These are phyloP conservation scores for Ambrosiella cleistominuta DNA, from an alignment of 2,329 filamentous ascomycete species.

Conservation along the genomic window DNA sequence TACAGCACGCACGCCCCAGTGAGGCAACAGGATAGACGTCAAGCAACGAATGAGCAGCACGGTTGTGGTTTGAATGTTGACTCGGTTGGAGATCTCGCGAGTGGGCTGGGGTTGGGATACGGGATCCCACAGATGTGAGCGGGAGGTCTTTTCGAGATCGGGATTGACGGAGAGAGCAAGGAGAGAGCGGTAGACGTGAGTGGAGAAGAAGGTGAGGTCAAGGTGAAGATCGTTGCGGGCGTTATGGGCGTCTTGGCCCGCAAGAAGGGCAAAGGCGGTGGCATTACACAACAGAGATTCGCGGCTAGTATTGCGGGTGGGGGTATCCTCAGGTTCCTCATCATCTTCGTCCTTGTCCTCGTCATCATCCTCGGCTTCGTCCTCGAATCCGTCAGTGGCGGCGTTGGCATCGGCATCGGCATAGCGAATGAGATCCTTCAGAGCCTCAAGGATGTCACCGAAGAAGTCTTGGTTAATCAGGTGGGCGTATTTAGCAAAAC, in stretches of 20 bases:
- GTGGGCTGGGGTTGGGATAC: conserved; percentile 26
- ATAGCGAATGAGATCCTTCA: conserved; percentile 79
- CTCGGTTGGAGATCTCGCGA: conserved; percentile 34
- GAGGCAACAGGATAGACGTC: conserved; percentile 61
- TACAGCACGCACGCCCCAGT: conserved; percentile 52
- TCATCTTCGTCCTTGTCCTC: conserved; percentile 19
- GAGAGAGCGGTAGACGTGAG: conserved; percentile 77
- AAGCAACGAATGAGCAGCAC: conserved; percentile 80
- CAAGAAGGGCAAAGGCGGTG: conserved; percentile 88
- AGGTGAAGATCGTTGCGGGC: conserved; percentile 66
- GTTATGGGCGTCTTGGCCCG: conserved; percentile 82
- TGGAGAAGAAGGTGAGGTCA: conserved; percentile 88
- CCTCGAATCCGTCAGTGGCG: conserved; percentile 17
- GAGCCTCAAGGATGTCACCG: conserved; percentile 79
- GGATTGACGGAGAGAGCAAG: conserved; percentile 62
- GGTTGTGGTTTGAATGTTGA: conserved; percentile 90
- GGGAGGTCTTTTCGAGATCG: conserved; percentile 67
- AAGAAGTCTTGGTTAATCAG: conserved; percentile 99
- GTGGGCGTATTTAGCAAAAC: conserved; percentile 81
- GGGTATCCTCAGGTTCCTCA: conserved; percentile 29
- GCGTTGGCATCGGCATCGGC: conserved; percentile 37
- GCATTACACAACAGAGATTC: conserved; percentile 87
- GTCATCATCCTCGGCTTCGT: conserved; percentile 26
- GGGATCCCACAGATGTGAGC: conserved; percentile 53
- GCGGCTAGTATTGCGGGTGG: conserved; percentile 56